Evolutionary conservation across 371 early-diverging fungal genomes (phyloP).

Genomic region (Dichotomocladium elegans): DNA sequence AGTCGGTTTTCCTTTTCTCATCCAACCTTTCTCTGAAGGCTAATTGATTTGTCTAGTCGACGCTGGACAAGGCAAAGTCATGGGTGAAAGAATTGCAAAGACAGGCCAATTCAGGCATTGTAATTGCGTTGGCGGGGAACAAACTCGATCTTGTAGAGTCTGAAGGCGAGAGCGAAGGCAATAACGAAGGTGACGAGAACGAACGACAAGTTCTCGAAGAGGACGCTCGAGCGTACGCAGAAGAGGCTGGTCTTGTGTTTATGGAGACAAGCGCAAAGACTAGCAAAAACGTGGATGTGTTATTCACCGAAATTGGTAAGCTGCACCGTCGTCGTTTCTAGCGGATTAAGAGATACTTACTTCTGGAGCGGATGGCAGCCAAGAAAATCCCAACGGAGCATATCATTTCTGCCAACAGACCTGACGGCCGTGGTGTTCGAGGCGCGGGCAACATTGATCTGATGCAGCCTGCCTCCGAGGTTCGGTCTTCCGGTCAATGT

Average conservation of each 20-base stretch:
- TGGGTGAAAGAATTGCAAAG: slow-evolving; percentile 98
- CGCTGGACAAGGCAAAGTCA: slow-evolving; percentile 95
- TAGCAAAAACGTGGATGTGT: slow-evolving; percentile 73
- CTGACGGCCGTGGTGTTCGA: slow-evolving; percentile 9
- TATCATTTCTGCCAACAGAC: neutral
- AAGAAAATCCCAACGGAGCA: slow-evolving; percentile 15
- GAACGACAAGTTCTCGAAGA: slow-evolving; percentile 61
- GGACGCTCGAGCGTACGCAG: slow-evolving; percentile 83
- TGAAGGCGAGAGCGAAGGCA: slow-evolving; percentile 32
- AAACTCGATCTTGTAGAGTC: slow-evolving; percentile 79
- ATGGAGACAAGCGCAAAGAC: slow-evolving; percentile 89
- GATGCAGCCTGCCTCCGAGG: slow-evolving; percentile 38
- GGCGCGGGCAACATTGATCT: slow-evolving; percentile 60
- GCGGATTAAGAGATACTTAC: neutral
- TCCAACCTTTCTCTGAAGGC: neutral
- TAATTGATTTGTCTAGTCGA: slow-evolving; percentile 49
- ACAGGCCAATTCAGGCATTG: slow-evolving; percentile 92
- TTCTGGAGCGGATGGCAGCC: neutral
- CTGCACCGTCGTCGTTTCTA: neutral
- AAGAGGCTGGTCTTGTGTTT: slow-evolving; percentile 76
- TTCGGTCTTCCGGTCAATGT: slow-evolving; percentile 1
- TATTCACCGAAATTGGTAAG: slow-evolving; percentile 61
- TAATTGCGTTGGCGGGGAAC: slow-evolving; percentile 97
- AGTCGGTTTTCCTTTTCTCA: slow-evolving; percentile 7
- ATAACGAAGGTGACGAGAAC: slow-evolving; percentile 18